These are phyloP conservation scores for Rubia tinctorum DNA, from an alignment of 305 asterid species.

Conservation along the genomic window DNA sequence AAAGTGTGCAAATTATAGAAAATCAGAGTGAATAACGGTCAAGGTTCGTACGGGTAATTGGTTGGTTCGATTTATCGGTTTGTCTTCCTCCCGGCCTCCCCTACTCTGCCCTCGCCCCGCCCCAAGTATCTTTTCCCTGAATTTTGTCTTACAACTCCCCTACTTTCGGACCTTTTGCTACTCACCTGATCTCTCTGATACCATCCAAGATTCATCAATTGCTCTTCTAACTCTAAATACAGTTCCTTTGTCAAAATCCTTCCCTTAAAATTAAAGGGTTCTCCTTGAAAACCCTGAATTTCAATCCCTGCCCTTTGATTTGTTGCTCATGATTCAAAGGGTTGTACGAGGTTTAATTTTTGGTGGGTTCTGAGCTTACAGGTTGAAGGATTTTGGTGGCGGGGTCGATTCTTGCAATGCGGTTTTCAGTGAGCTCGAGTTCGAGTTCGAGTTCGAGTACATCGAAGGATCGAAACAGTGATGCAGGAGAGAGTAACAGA, in stretches of 20 bases:
- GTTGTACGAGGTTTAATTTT: background rate
- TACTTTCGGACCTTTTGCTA: background rate
- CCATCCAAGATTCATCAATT: background rate
- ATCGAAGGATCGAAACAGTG: constrained; percentile 32
- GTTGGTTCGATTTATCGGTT: too few relatives aligned
- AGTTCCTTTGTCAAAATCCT: background rate
- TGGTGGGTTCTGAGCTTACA: constrained; percentile 11
- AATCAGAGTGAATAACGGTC: too few relatives aligned
- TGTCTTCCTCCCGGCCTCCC: too few relatives aligned
- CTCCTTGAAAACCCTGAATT: constrained; percentile 10
- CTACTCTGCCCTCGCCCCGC: too few relatives aligned
- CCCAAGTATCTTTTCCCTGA: too few relatives aligned
- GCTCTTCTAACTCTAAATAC: background rate
- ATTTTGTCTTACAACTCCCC: background rate
- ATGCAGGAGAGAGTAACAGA: constrained; percentile 39
- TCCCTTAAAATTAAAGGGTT: background rate
- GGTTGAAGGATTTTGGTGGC: constrained; percentile 7
- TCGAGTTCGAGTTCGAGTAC: constrained; percentile 45
- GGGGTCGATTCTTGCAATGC: constrained; percentile 43
- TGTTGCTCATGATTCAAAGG: background rate
- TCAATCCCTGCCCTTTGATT: background rate
- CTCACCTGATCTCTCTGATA: background rate
- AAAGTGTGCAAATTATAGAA: too few relatives aligned
- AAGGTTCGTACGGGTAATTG: too few relatives aligned
- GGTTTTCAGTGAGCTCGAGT: constrained; percentile 54